Evolutionary conservation across 352 stramenopile species (phyloP).

Genomic region (Phytophthora multivora): DNA sequence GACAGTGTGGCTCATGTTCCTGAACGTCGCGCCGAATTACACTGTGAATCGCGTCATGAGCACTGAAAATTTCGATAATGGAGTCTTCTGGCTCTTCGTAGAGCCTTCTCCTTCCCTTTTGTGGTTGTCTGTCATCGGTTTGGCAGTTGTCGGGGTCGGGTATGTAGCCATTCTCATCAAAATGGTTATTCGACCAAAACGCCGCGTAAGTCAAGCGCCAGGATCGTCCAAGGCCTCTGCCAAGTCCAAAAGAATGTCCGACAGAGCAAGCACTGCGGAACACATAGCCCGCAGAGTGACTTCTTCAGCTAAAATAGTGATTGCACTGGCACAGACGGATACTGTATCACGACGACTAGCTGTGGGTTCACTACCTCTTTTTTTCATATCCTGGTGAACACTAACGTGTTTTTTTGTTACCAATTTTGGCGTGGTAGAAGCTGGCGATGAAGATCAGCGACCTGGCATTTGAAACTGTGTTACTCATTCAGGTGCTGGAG

Average conservation of each 20-base stretch:
- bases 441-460: slow-evolving; percentile 30
- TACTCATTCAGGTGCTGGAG: slow-evolving; percentile 30
- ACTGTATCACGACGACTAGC: slow-evolving; percentile 9
- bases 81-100: slow-evolving; percentile 40
- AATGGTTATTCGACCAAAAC: slow-evolving; percentile 14
- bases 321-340: slow-evolving; percentile 2
- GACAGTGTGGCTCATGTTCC: slow-evolving; percentile 28
- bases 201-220: slow-evolving; percentile 3
- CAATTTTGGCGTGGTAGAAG: slow-evolving; percentile 10
- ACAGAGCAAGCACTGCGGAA: not conserved
- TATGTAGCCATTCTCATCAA: slow-evolving; percentile 21
- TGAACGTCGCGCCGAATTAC: slow-evolving; percentile 29
- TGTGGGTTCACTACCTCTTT: not conserved
- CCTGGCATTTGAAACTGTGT: slow-evolving; percentile 25
- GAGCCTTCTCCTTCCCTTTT: slow-evolving; percentile 17
- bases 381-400: not conserved
- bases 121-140: slow-evolving; percentile 8
- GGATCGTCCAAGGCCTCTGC: not conserved
- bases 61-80: slow-evolving; percentile 32
- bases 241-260: not conserved
- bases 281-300: slow-evolving; percentile 7
- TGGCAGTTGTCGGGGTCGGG: slow-evolving; percentile 17
- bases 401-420: not conserved
- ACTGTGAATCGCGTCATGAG: slow-evolving; percentile 39
- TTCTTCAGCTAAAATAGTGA: slow-evolving; percentile 11